Conservation (phyloP, 208 protist species). For the Perkinsela sp. region DNA sequence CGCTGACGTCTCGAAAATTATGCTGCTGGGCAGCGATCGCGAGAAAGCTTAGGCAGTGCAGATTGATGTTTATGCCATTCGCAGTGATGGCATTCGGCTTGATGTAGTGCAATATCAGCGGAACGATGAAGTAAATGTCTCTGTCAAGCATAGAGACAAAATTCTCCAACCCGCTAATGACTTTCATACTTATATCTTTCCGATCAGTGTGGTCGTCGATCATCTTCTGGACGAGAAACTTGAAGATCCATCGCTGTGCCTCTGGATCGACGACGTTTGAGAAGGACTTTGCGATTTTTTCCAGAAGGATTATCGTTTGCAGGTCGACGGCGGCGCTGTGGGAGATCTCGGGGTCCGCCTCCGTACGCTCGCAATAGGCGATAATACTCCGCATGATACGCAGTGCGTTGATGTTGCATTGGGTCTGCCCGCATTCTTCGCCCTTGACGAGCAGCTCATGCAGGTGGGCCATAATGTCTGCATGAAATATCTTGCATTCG, state of each 20-base stretch:
- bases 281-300: background rate
- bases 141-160: background rate
- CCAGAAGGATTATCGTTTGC: background rate
- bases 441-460: background rate
- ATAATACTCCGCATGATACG: background rate
- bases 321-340: background rate
- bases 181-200: background rate
- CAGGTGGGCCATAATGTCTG: background rate
- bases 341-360: background rate
- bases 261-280: background rate
- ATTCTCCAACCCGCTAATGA: background rate
- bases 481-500: background rate
- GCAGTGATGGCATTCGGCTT: background rate
- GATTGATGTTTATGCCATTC: background rate
- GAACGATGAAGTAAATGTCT: background rate
- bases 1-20: background rate
- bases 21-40: background rate
- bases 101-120: background rate
- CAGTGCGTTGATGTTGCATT: background rate
- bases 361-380: background rate
- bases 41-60: background rate
- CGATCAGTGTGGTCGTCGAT: background rate
- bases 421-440: background rate
- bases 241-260: background rate
- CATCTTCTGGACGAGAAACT: background rate